phyloP scores from a whole-genome alignment of 495 filamentous ascomycete species.

The Parathielavia appendiculata region DNA sequence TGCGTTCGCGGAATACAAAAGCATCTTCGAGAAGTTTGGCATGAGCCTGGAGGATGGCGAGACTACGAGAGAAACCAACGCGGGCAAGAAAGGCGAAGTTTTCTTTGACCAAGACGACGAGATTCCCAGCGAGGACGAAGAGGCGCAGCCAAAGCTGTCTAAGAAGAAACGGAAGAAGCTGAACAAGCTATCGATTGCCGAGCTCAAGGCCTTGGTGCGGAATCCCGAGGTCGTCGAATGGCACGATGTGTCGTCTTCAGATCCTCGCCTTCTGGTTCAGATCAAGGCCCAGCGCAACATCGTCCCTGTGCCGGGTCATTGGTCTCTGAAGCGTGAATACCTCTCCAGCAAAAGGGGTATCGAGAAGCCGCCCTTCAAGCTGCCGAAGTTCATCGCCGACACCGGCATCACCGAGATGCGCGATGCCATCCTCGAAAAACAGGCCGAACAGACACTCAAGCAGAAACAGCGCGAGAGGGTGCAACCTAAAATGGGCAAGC shows the following conservation, averaged over 20 bases:
- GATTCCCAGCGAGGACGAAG: constrained; percentile 82
- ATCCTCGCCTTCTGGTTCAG: constrained; percentile 83
- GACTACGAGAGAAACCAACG: constrained; percentile 57
- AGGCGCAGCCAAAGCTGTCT: constrained; percentile 64
- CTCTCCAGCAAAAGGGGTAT: constrained; percentile 92
- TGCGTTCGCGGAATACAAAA: constrained; percentile 75
- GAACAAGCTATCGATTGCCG: constrained; percentile 88
- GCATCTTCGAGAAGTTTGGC: constrained; percentile 69
- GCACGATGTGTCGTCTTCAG: constrained; percentile 90
- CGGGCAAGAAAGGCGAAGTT: constrained; percentile 78
- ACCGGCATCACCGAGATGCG: constrained; percentile 98
- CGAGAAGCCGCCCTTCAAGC: constrained; percentile 85
- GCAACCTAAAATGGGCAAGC: constrained; percentile 91
- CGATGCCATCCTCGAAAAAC: constrained; percentile 92
- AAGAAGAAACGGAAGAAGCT: constrained; percentile 90
- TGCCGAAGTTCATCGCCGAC: constrained; percentile 96
- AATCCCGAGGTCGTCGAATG: constrained; percentile 95
- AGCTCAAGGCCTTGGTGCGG: constrained; percentile 84
- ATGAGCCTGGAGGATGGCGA: constrained; percentile 47
- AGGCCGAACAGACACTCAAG: constrained; percentile 82
- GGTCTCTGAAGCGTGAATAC: constrained; percentile 94
- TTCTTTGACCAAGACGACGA: constrained; percentile 84
- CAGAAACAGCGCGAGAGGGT: constrained; percentile 94
- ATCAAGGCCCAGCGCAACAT: constrained; percentile 95
- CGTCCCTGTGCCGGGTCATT: constrained; percentile 88